Conservation (phyloP, 306 rosid species). For the Vigna trinervia region DNA sequence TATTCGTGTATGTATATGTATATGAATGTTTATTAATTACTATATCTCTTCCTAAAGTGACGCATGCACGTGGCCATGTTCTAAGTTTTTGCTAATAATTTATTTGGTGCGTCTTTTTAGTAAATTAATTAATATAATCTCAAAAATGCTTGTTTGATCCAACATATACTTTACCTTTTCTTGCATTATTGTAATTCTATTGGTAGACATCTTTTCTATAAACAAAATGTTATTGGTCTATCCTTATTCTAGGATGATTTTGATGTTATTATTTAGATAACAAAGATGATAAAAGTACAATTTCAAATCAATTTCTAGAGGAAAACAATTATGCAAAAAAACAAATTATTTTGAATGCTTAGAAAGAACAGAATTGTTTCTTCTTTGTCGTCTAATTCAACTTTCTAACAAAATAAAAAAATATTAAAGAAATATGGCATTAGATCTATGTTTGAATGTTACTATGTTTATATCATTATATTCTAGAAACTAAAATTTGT, state of each 20-base stretch:
- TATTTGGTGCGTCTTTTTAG: slow-evolving; percentile 41
- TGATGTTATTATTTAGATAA: slow-evolving; percentile 10
- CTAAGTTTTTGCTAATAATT: not conserved
- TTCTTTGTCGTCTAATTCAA: slow-evolving; percentile 11
- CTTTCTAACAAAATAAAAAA: not conserved
- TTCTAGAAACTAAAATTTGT: not conserved
- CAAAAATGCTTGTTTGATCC: slow-evolving; percentile 46
- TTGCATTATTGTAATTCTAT: slow-evolving; percentile 43
- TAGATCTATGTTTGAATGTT: slow-evolving; percentile 6
- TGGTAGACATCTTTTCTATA: slow-evolving; percentile 36
- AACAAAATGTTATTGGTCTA: slow-evolving; percentile 8
- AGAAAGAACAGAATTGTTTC: slow-evolving; percentile 4
- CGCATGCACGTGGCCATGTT: slow-evolving; percentile 59
- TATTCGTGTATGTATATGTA: not conserved
- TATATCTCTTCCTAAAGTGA: slow-evolving; percentile 39
- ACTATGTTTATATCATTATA: not conserved
- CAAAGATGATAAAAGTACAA: slow-evolving; percentile 1
- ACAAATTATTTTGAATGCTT: slow-evolving; percentile 13
- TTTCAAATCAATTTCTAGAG: slow-evolving; percentile 15
- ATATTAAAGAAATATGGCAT: not conserved
- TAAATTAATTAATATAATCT: slow-evolving; percentile 35
- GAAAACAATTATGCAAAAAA: not conserved
- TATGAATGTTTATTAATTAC: slow-evolving; percentile 16
- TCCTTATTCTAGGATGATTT: slow-evolving; percentile 34
- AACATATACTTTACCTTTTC: slow-evolving; percentile 43